These are phyloP conservation scores for Penicillium crystallinum DNA, from an alignment of 495 filamentous ascomycete species.

Conservation along the genomic window DNA sequence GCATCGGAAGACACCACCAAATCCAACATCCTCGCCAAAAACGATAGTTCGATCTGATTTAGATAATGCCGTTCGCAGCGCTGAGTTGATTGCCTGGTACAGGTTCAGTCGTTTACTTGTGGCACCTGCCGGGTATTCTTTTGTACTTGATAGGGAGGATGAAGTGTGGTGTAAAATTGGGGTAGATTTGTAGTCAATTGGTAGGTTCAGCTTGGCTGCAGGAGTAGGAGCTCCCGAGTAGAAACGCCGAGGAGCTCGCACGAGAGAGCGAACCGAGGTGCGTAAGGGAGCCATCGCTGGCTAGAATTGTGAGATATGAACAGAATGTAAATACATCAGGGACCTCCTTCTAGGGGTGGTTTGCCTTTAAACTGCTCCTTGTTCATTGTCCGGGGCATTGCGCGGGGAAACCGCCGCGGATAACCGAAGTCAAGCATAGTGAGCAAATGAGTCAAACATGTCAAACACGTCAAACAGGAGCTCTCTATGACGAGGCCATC, in stretches of 20 bases:
- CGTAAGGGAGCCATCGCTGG: constrained; percentile 13
- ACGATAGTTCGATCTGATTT: constrained; percentile 81
- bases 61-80: constrained; percentile 73
- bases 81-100: constrained; percentile 89
- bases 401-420: constrained; percentile 23
- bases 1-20: constrained; percentile 95
- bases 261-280: constrained; percentile 10
- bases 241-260: constrained; percentile 13
- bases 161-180: constrained; percentile 76
- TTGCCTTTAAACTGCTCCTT: constrained; percentile 12
- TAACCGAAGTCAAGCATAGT: constrained; percentile 19
- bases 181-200: constrained; percentile 81
- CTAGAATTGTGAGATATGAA: background rate
- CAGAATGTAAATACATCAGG: constrained; percentile 1
- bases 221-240: constrained; percentile 33
- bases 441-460: constrained; percentile 9
- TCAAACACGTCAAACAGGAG: background rate
- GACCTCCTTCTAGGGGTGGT: background rate
- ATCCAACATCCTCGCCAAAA: constrained; percentile 95
- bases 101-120: constrained; percentile 81
- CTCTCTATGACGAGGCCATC: constrained; percentile 1
- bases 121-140: constrained; percentile 59
- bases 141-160: constrained; percentile 57
- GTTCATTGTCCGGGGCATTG: constrained; percentile 9
- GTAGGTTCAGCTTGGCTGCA: constrained; percentile 67